Percentiles rank a stretch among this genome's conserved stretches.
These are phyloP conservation scores for Phoma sp. DNA, from an alignment of 2,329 filamentous ascomycete species.

Conservation along the genomic window DNA sequence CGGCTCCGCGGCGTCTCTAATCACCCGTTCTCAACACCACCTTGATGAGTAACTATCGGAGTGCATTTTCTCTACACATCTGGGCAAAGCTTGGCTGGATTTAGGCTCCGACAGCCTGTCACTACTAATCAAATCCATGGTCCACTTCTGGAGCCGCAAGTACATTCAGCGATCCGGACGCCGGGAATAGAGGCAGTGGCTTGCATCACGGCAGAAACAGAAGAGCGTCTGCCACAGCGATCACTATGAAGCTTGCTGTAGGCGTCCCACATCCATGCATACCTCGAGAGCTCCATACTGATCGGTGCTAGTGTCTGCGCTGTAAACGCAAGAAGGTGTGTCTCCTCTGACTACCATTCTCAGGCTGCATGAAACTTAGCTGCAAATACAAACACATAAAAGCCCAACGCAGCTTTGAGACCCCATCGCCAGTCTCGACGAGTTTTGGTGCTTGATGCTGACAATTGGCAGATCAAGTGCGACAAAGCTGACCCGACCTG, in stretches of 20 bases:
- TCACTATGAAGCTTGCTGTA: slow-evolving; percentile 26
- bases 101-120: not conserved
- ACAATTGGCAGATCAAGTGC: slow-evolving; percentile 34
- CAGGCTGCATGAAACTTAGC: not conserved
- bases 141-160: not conserved
- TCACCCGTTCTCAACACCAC: not conserved
- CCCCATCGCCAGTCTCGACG: not conserved
- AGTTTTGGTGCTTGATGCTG: not conserved
- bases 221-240: not conserved
- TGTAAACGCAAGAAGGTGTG: slow-evolving; percentile 25
- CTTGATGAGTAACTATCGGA: not conserved
- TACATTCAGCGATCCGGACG: not conserved
- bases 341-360: not conserved
- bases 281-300: not conserved
- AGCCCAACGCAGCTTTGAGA: too few species aligned
- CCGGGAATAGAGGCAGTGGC: not conserved
- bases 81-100: slow-evolving; percentile 3
- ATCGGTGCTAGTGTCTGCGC: slow-evolving; percentile 15
- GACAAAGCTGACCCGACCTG: slow-evolving; percentile 34
- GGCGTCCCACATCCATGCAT: not conserved
- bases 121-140: slow-evolving; percentile 1
- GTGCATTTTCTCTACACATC: not conserved
- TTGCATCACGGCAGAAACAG: not conserved
- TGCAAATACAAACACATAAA: too few species aligned
- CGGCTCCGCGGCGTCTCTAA: not conserved